Percentiles rank a stretch among this genome's conserved stretches.
phyloP scores from a whole-genome alignment of 768 basidiomycete species.

The Suillus subluteus region DNA sequence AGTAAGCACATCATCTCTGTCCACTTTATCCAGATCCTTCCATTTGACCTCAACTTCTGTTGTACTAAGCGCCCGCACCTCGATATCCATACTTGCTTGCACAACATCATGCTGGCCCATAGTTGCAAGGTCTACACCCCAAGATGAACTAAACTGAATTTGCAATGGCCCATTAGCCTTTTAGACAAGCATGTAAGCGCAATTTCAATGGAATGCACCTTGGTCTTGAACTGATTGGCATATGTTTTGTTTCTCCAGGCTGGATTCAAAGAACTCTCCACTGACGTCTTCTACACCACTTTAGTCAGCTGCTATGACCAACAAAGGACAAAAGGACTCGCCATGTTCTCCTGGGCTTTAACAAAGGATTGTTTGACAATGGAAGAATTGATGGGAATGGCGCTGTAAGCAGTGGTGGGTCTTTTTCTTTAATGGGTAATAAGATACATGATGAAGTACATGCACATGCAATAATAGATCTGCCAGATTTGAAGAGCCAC shows the following conservation, averaged over 20 bases:
- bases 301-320: neutral
- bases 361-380: neutral
- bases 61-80: neutral
- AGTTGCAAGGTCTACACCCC: neutral
- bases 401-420: too few relatives aligned
- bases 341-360: neutral
- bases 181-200: neutral
- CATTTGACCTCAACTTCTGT: neutral
- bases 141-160: neutral
- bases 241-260: neutral
- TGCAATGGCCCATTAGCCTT: neutral
- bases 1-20: too few relatives aligned
- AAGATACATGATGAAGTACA: neutral
- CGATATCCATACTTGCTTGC: neutral
- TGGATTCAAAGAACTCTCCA: neutral
- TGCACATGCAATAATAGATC: neutral
- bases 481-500: too few relatives aligned
- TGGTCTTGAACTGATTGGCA: neutral
- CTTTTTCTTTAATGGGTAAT: too few relatives aligned
- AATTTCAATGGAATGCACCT: neutral
- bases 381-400: too few relatives aligned
- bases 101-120: neutral
- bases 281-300: neutral
- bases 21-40: neutral
- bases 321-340: neutral